These are phyloP conservation scores for Artemisia tridentata DNA, from an alignment of 129 eudicot species.

Conservation along the genomic window DNA sequence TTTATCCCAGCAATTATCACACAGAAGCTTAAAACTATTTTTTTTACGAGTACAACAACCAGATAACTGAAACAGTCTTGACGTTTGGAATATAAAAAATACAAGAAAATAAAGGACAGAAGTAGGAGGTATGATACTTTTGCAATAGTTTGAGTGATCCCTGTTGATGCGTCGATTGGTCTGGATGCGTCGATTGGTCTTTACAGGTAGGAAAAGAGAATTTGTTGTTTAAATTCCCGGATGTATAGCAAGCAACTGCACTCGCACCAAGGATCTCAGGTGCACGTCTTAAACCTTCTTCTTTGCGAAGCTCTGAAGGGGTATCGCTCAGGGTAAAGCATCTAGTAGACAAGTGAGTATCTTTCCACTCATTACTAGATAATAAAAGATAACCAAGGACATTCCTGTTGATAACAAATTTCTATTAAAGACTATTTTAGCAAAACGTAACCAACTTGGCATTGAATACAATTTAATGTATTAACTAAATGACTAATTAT, in stretches of 20 bases:
- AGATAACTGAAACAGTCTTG: background rate
- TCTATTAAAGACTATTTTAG: constrained; percentile 23
- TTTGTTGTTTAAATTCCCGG: constrained; percentile 33
- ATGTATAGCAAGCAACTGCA: constrained; percentile 65
- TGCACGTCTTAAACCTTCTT: constrained; percentile 51
- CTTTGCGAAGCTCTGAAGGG: constrained; percentile 40
- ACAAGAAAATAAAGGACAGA: constrained; percentile 11
- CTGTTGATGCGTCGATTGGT: constrained; percentile 30
- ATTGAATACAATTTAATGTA: background rate
- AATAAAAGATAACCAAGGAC: constrained; percentile 68
- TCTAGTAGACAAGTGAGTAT: constrained; percentile 55
- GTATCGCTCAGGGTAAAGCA: constrained; percentile 42
- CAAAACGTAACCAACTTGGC: background rate
- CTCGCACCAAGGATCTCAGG: constrained; percentile 77
- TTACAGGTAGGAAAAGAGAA: constrained; percentile 56
- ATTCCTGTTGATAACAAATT: constrained; percentile 54
- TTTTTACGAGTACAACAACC: no score
- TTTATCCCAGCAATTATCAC: background rate
- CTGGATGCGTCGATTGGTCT: constrained; percentile 27
- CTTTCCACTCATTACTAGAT: constrained; percentile 62
- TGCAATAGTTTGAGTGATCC: constrained; percentile 52
- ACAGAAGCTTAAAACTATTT: no score
- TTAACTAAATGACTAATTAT: background rate
- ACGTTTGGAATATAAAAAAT: background rate
- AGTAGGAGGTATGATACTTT: constrained; percentile 41